These are phyloP conservation scores for Hippophae rhamnoides DNA, from an alignment of 306 rosid species.

Conservation along the genomic window DNA sequence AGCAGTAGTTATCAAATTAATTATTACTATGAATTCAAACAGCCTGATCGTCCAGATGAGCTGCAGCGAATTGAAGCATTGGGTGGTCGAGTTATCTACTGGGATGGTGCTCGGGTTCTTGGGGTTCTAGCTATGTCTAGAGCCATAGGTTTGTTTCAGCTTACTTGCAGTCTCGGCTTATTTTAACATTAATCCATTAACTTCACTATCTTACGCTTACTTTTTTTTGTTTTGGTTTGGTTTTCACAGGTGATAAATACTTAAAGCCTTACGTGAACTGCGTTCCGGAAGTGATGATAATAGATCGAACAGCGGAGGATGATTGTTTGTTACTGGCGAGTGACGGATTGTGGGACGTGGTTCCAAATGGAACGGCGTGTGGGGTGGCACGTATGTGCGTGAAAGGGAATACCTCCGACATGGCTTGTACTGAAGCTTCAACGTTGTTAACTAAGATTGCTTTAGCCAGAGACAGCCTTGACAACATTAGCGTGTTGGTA, in stretches of 20 bases:
- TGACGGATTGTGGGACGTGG: slow-evolving; percentile 66
- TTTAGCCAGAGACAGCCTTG: slow-evolving; percentile 45
- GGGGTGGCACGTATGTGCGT: slow-evolving; percentile 55
- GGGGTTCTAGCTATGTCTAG: slow-evolving; percentile 69
- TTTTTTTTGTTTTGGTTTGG: too few species aligned
- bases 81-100: slow-evolving; percentile 57
- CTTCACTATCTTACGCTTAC: not conserved
- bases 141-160: slow-evolving; percentile 37
- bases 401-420: slow-evolving; percentile 16
- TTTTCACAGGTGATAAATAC: slow-evolving; percentile 42
- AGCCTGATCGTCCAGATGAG: slow-evolving; percentile 75
- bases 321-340: slow-evolving; percentile 48
- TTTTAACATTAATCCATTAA: not conserved
- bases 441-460: slow-evolving; percentile 57
- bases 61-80: slow-evolving; percentile 41
- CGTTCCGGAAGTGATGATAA: slow-evolving; percentile 53
- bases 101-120: slow-evolving; percentile 57
- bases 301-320: slow-evolving; percentile 48
- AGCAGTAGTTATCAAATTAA: not conserved
- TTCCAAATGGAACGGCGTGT: slow-evolving; percentile 49
- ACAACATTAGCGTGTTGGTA: slow-evolving; percentile 55
- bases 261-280: slow-evolving; percentile 56
- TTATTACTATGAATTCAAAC: not conserved
- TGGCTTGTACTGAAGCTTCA: slow-evolving; percentile 44
- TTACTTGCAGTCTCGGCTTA: not conserved